Base-by-base conservation (phyloP, 495 filamentous ascomycete genomes). In the Xylaria bambusicola region DNA sequence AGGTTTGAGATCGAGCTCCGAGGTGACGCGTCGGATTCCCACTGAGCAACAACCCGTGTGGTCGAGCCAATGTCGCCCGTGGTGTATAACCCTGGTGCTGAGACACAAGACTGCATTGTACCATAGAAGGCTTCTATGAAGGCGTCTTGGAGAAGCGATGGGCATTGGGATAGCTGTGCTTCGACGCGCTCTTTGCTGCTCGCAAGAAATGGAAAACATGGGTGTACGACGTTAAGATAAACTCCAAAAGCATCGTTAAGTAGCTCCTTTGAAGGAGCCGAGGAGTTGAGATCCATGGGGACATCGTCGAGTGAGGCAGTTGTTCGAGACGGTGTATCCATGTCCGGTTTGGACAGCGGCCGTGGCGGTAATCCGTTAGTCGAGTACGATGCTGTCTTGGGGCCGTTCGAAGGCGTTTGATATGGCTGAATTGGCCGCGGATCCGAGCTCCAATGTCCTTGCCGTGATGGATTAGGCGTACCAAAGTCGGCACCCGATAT, bases 201-300 rank as follows among this genome's bases (percentile, higher is more conserved):
- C 1, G 90, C 83, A 15, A 96, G 80, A 3, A 95, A 74, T 0
- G 92, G 92, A 53, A 93, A 86, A 15, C 85, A 82, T 1, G 84
- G 83, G 65, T 95, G 90, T 17, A 95, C 84, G 27, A 82, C 75
- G 18, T 81, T 75, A 53, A 90, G 86, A 66, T 92, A 93, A 48
- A 88, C 92, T 52, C 79, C 59, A 72, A 80, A 76, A 46, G 74
- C 63, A 65, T 69, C 55, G 17, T 78, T 77, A 20, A 82, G 73
- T 49, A 79, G 72, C 41, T 79, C 75, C 18, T 68, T 66, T 12
- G 62, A 26, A 21, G 67, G 53, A 13, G 71, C 71, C 18, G 63
- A 54, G 2, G 71, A 67, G 31, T 62, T 54, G 52, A 60, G 58
- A 6, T 75, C 73, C 15, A 65, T 59, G 6, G 70, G 59, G 12